phyloP scores from a whole-genome alignment of 1,284 basidiomycete species.

The Marasmius tenuissimus region DNA sequence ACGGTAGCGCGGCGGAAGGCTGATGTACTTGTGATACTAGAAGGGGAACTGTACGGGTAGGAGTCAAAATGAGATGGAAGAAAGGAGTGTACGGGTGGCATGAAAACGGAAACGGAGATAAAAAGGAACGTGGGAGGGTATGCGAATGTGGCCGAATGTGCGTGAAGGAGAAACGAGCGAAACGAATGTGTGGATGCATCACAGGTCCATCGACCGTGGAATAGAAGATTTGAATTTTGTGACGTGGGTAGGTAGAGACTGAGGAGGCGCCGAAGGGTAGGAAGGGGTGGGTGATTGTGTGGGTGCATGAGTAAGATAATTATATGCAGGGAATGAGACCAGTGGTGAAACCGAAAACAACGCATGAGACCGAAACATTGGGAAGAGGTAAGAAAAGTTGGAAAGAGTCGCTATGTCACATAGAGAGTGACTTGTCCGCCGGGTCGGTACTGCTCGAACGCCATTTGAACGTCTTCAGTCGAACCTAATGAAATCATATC shows the following conservation, averaged over 20 bases:
- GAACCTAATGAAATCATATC: constrained; percentile 84
- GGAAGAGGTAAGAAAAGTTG: constrained; percentile 3
- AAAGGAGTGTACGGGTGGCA: background rate
- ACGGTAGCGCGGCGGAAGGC: constrained; percentile 3
- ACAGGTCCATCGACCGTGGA: constrained; percentile 5
- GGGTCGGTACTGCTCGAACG: constrained; percentile 76
- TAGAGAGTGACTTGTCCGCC: constrained; percentile 75
- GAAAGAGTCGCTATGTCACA: constrained; percentile 52
- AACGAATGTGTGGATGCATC: constrained; percentile 16
- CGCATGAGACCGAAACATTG: background rate
- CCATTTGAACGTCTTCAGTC: constrained; percentile 89
- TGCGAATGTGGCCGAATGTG: background rate
- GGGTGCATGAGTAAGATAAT: background rate
- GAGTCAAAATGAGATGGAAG: background rate
- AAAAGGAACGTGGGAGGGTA: background rate
- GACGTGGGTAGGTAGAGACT: constrained; percentile 2
- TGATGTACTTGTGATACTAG: constrained; percentile 21
- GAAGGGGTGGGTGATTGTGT: background rate
- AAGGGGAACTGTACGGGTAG: background rate
- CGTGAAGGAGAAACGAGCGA: constrained; percentile 3
- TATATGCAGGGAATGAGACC: background rate
- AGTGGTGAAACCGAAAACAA: background rate
- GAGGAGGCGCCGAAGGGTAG: background rate
- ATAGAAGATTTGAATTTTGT: constrained; percentile 3
- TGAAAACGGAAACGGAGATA: background rate